Conservation (phyloP, 192 early-diverging fungal species). For the Coemansia sp. region DNA sequence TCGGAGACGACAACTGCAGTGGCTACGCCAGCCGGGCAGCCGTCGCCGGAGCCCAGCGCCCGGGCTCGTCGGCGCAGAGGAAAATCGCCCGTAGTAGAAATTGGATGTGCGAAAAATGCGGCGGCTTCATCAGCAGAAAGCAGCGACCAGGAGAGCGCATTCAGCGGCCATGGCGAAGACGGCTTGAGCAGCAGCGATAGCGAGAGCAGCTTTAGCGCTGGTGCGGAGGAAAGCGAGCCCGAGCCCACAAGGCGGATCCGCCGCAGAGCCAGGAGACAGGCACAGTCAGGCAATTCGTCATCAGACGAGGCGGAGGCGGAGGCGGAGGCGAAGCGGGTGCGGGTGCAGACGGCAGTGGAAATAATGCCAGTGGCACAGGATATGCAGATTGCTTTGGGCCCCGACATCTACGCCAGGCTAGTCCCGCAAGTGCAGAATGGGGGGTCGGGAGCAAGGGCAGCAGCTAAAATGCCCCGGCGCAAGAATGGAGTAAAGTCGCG, state of each 20-base stretch:
- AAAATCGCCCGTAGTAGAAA: neutral
- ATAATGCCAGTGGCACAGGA: constrained; percentile 43
- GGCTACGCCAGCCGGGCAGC: constrained; percentile 6
- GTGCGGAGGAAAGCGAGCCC: constrained; percentile 2
- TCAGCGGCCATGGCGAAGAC: too few species aligned
- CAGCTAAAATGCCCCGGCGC: constrained; percentile 4
- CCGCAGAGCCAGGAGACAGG: neutral
- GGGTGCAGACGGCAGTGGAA: constrained; percentile 15
- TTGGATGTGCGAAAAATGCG: neutral
- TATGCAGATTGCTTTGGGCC: constrained; percentile 26
- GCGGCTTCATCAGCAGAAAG: neutral
- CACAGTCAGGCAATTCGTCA: neutral
- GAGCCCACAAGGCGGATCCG: too few species aligned
- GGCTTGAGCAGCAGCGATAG: neutral
- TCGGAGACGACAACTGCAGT: constrained; percentile 7
- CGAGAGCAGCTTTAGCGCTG: neutral
- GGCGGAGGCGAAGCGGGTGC: neutral
- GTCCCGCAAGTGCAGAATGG: neutral
- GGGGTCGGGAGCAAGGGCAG: neutral
- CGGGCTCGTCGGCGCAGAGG: neutral
- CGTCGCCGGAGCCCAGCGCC: neutral
- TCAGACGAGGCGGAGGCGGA: neutral
- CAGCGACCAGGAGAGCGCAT: too few species aligned
- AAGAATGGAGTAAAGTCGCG: constrained; percentile 18
- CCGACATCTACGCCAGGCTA: constrained; percentile 1